Percentiles rank a stretch among this genome's conserved stretches.
Evolutionary conservation across 257 asterid species (phyloP).

Genomic region (Avicennia marina): DNA sequence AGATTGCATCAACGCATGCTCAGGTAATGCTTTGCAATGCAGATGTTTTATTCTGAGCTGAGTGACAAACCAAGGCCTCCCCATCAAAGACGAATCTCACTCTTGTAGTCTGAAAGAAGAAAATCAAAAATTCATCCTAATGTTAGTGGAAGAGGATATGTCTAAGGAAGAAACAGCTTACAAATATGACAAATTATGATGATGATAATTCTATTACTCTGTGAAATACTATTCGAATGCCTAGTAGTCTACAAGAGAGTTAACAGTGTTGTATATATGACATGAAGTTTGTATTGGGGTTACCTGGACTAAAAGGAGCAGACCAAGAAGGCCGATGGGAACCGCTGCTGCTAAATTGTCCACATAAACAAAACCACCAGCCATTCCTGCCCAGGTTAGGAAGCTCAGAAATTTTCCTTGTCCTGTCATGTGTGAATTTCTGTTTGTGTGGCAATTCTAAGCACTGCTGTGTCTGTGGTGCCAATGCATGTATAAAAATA

Average conservation of each 20-base stretch:
- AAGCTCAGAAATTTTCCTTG: slow-evolving; percentile 3
- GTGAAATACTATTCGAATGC: neutral
- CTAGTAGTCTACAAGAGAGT: neutral
- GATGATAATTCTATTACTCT: too few relatives aligned
- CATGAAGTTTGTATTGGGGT: neutral
- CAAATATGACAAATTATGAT: neutral
- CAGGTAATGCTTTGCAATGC: neutral
- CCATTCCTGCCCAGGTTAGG: slow-evolving; percentile 46
- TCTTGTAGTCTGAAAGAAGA: slow-evolving; percentile 66
- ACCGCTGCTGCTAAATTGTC: slow-evolving; percentile 75
- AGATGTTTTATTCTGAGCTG: neutral
- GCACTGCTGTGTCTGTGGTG: neutral
- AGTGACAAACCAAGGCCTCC: slow-evolving; percentile 74
- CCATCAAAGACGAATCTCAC: slow-evolving; percentile 86
- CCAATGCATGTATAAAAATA: neutral
- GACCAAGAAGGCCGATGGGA: slow-evolving; percentile 83
- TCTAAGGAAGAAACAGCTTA: neutral
- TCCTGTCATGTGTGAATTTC: neutral
- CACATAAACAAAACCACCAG: slow-evolving; percentile 62
- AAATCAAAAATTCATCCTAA: neutral
- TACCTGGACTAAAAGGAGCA: slow-evolving; percentile 92
- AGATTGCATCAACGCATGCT: slow-evolving; percentile 4
- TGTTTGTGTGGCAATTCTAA: neutral
- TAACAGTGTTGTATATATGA: neutral
- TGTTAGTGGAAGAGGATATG: neutral